These are phyloP conservation scores for Trichosporon sp. DNA, from an alignment of 1,284 basidiomycete species.

Conservation along the genomic window DNA sequence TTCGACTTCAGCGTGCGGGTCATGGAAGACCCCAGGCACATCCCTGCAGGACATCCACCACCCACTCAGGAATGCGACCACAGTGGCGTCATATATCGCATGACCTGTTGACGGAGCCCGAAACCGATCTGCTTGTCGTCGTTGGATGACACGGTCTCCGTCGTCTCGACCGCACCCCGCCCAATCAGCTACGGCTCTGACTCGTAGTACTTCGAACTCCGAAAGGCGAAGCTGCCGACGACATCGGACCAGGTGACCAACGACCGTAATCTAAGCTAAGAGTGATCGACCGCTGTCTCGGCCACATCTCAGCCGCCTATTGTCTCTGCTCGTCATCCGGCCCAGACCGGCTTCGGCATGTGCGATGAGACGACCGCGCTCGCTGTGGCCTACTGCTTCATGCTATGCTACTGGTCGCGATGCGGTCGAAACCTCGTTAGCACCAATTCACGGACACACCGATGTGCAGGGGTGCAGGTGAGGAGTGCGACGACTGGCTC, in stretches of 20 bases:
- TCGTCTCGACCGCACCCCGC: no score
- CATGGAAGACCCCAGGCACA: neutral
- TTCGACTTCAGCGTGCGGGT: neutral
- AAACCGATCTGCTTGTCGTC: neutral
- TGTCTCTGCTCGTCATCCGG: neutral
- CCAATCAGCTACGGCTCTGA: neutral
- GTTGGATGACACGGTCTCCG: neutral
- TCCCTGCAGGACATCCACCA: neutral
- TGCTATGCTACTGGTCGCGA: neutral
- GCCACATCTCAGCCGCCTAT: neutral
- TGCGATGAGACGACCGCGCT: no score
- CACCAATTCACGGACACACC: no score
- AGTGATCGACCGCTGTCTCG: neutral
- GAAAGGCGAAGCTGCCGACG: neutral
- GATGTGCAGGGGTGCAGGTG: no score
- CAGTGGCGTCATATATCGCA: neutral
- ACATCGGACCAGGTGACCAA: neutral
- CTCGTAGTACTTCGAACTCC: neutral
- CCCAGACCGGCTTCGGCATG: neutral
- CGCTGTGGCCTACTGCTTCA: no score
- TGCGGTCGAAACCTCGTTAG: no score
- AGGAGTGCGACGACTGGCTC: no score
- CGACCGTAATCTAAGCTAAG: neutral
- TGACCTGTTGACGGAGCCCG: neutral
- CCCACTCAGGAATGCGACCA: neutral